Evolutionary conservation across 2,329 filamentous ascomycete species (phyloP), one percentile per base, ranked within the genome.

Genomic region (Cladosporium sphaerospermum): DNA sequence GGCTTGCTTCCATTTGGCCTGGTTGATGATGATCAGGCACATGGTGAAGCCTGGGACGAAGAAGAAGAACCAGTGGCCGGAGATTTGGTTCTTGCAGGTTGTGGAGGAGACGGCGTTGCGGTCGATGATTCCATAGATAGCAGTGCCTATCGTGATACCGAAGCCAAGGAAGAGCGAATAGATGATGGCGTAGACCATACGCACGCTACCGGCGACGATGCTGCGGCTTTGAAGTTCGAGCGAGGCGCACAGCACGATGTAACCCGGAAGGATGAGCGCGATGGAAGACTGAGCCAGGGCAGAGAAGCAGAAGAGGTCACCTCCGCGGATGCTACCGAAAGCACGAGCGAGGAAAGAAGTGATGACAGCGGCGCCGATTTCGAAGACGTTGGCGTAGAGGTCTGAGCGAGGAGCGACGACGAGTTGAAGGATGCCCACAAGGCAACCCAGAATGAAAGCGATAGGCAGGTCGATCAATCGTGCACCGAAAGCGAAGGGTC

Each of bases 401-500:
- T 87, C 83, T 11, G 88, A 92, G 18, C 77, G 81, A 0, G 89
- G 87, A 0, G 87, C 85, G 4, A 89, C 73, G 28, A 89, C 79
- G 9, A 92, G 79, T 63, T 93, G 88, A 45, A 95, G 73, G 51
- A 84, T 70, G 1, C 88, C 89, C 0, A 95, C 77, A 14, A 91
- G 73, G 62, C 81, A 84, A 2, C 89, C 89, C 0, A 95, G 77
- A 0, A 89, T 53, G 66, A 93, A 93, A 16, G 84, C 83, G 28
- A 91, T 78, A 0, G 88, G 88, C 54, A 93, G 73, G 65, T 95
- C 89, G 62, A 92, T 85, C 39, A 84, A 81, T 3, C 88, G 80
- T 2, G 86, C 87, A 53, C 83, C 75, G 64, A 93, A 95, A 3
- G 86, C 88, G 62, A 93, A 93, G 0, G 88, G 88, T 0, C 86